phyloP scores from a whole-genome alignment of 306 rosid genomes.

The Cicer chorassanicum region DNA sequence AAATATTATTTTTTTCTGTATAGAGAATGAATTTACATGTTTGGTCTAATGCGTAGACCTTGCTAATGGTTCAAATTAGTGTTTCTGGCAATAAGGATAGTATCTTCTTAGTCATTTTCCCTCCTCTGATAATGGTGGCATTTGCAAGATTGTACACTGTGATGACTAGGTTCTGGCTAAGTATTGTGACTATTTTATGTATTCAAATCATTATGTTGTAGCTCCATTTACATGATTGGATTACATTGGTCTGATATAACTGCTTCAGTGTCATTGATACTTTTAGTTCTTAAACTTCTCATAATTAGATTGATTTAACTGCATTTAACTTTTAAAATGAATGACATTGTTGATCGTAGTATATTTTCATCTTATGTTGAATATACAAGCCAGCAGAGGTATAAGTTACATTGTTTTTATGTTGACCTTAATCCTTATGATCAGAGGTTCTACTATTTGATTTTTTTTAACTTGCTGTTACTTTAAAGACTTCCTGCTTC shows the following conservation, averaged over 20 bases:
- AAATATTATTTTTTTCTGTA: neutral
- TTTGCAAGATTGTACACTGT: constrained; percentile 22
- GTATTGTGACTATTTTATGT: constrained; percentile 6
- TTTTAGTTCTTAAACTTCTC: constrained; percentile 32
- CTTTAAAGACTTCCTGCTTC: constrained; percentile 31
- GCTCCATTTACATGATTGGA: constrained; percentile 32
- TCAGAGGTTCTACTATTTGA: neutral
- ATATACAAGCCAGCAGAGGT: constrained; percentile 5
- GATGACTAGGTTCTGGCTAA: constrained; percentile 31
- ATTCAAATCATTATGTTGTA: constrained; percentile 2
- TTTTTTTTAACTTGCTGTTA: constrained; percentile 16
- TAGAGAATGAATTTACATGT: constrained; percentile 8
- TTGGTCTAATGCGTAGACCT: constrained; percentile 23
- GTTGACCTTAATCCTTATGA: constrained; percentile 9
- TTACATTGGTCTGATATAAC: constrained; percentile 28
- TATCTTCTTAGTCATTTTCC: constrained; percentile 16
- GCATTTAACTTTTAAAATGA: constrained; percentile 1
- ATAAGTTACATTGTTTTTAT: constrained; percentile 30
- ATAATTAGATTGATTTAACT: constrained; percentile 19
- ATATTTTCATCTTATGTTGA: constrained; percentile 1
- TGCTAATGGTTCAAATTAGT: neutral
- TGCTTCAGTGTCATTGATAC: constrained; percentile 3
- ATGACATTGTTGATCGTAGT: neutral
- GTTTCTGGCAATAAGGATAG: constrained; percentile 30
- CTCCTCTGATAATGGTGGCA: constrained; percentile 21